Base-by-base conservation (phyloP, 768 basidiomycete genomes). In the Zangia roseola region DNA sequence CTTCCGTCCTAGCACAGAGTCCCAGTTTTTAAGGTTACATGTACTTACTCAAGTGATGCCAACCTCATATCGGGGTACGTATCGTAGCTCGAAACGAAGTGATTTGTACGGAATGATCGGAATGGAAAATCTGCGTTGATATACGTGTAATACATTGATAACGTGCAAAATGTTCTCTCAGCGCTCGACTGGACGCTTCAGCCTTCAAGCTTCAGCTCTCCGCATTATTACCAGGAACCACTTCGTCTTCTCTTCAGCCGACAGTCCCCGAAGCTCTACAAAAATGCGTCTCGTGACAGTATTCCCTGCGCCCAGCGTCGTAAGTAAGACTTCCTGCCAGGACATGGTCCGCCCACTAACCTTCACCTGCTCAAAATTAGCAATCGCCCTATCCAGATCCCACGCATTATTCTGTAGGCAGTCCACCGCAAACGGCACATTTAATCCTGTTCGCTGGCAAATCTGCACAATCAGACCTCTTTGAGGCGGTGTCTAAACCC, bases 281-380 rank as follows among this genome's bases (percentile, higher is more conserved):
- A 53, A 60, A 80, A 83, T 8, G 81, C 82, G 20, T 83, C 80
- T 58, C 75, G 74, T 49, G 77, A 65, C 50, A 83, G 61, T 23
- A 71, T 78, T 26, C 65, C 70, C 80, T 84, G 59, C 20, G 40
- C 45, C 43, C 50, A 53, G 45, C 33, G 10, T 50, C 55, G 61
- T 70, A 57, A 68, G 61, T 21, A 60, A 52, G 5, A 43, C 52
- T 48, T 7, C 45, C 40, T 25, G 23, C 19, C 34, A 44, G 20
- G 49, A 42, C 43, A 37, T 12, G 12, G 17, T 40, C 2, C 4
- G 34, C 54, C 42, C 45, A 71, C 83, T 49, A 55, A 89, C 89
- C 81, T 88, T 89, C 59, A 97, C 88, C 64, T 88, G 78, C 61
- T 92, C 83, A 68, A 93, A 98, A 62, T 95, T 94, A 42, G 78